Base-by-base conservation (phyloP, 306 rosid genomes). In the Erythrophleum fordii region DNA sequence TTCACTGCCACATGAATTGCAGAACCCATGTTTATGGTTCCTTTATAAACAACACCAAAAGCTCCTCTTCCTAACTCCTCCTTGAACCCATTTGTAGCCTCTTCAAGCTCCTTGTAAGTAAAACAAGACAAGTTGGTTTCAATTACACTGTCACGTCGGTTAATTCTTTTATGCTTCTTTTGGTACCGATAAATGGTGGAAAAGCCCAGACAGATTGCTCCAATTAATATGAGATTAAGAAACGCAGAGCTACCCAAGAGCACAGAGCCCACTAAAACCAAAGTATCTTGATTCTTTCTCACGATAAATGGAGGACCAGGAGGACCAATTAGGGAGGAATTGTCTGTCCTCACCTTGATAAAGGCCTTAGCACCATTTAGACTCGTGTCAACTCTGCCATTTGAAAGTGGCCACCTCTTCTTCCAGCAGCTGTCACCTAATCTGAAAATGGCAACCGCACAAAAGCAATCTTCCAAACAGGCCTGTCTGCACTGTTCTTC, bases 391-490 rank as follows among this genome's bases (percentile, higher is more conserved):
- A 29, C n/a, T 60, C 8, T 69, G 5, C 93, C 91, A 60, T 87
- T 89, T 17, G 85, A 78, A 44, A 89, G 89, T 26, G 95, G 96
- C 42, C 26, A 22, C 37, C 75, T 85, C 80, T 86, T 86, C 78
- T 83, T 85, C 89, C 89, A 87, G 68, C 90, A 89, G 66, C 79
- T 60, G 18, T 77, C 72, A 11, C 80, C 81, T 18, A 0, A 3
- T 62, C 80, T 62, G 71, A 76, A 87, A 60, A 79, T 59, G 6
- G 82, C 88, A 56, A 80, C 80, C 8, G 82, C 84, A 72, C 94
- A 91, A 42, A 75, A 29, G 11, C 97, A 91, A 77, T 91, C 92
- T 60, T 62, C 78, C 81, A 83, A 69, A 49, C 93, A 91, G 12
- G 89, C 45, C 6, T 55, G 18, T 20, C 0, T 72, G 82, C 92